A percentile compares a stretch with the other conserved stretches of the same genome.
phyloP scores from a whole-genome alignment of 768 basidiomycete species.

The Boletus vinaceobasis region DNA sequence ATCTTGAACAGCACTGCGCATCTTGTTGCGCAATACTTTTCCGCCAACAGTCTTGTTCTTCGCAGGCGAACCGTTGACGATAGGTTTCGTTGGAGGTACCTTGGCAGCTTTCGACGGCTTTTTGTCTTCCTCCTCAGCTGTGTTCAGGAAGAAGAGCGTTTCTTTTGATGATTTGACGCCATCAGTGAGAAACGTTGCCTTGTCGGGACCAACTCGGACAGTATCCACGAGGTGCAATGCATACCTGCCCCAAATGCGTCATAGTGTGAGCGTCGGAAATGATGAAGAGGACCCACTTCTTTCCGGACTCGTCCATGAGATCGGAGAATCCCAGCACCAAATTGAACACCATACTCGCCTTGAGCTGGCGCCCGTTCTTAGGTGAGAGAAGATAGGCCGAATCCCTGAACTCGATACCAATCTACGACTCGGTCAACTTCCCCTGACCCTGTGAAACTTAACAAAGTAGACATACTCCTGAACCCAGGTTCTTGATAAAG shows the following conservation, averaged over 20 bases:
- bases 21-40: constrained; percentile 88
- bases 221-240: constrained; percentile 88
- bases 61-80: constrained; percentile 60
- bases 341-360: constrained; percentile 81
- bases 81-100: constrained; percentile 48
- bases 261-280: not conserved
- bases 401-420: constrained; percentile 94
- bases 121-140: constrained; percentile 53
- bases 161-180: constrained; percentile 84
- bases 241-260: constrained; percentile 51
- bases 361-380: constrained; percentile 72
- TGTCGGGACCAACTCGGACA: constrained; percentile 67
- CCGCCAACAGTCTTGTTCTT: constrained; percentile 77
- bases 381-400: constrained; percentile 74
- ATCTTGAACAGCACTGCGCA: constrained; percentile 80
- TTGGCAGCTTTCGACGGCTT: constrained; percentile 53
- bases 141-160: constrained; percentile 79
- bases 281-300: constrained; percentile 52
- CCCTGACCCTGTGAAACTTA: not conserved
- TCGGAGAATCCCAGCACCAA: constrained; percentile 84
- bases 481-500: constrained; percentile 88
- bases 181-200: constrained; percentile 71
- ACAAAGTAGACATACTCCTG: constrained; percentile 56
- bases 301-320: constrained; percentile 69
- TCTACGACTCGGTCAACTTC: constrained; percentile 46